A percentile compares a stretch with the other conserved stretches of the same genome.
phyloP scores from a whole-genome alignment of 768 basidiomycete genomes.

The Dioszegia hungarica region DNA sequence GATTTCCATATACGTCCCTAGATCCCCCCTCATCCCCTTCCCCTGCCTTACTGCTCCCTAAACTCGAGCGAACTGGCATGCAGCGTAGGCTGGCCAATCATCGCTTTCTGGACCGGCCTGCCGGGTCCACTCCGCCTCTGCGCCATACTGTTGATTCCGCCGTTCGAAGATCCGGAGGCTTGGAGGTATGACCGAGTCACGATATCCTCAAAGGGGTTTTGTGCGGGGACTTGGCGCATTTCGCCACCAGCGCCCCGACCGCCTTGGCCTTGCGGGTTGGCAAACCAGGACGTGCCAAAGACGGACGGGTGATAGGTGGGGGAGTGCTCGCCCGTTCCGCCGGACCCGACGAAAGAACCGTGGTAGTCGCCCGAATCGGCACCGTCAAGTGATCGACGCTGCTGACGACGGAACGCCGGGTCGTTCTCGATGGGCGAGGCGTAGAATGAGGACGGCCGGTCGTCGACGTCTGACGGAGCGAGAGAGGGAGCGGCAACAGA shows the following conservation, averaged over 20 bases:
- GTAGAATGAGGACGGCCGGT: constrained; percentile 46
- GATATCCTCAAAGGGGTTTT: constrained; percentile 48
- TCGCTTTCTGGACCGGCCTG: constrained; percentile 39
- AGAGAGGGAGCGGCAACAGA: constrained; percentile 30
- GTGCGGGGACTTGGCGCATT: constrained; percentile 19
- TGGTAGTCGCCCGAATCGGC: constrained; percentile 5
- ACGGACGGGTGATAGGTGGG: constrained; percentile 25
- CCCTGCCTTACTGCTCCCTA: constrained; percentile 39
- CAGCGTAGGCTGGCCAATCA: constrained; percentile 43
- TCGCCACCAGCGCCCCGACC: neutral
- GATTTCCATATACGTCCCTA: neutral
- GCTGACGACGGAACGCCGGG: constrained; percentile 22
- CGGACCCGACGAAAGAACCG: neutral
- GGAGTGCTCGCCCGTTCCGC: constrained; percentile 11
- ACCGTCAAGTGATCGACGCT: constrained; percentile 8
- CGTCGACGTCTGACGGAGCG: constrained; percentile 46
- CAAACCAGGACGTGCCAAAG: constrained; percentile 27
- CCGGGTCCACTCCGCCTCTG: constrained; percentile 22
- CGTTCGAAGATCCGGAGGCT: constrained; percentile 16
- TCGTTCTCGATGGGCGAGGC: constrained; percentile 46
- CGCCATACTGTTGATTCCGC: neutral
- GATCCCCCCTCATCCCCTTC: no score
- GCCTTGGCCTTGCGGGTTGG: constrained; percentile 15
- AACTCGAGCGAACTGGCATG: constrained; percentile 47
- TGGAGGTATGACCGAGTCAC: constrained; percentile 39